Percentiles rank a stretch among this genome's conserved stretches.
Conservation (phyloP, 805 yeast species). For the Hanseniaspora occidentalis region DNA sequence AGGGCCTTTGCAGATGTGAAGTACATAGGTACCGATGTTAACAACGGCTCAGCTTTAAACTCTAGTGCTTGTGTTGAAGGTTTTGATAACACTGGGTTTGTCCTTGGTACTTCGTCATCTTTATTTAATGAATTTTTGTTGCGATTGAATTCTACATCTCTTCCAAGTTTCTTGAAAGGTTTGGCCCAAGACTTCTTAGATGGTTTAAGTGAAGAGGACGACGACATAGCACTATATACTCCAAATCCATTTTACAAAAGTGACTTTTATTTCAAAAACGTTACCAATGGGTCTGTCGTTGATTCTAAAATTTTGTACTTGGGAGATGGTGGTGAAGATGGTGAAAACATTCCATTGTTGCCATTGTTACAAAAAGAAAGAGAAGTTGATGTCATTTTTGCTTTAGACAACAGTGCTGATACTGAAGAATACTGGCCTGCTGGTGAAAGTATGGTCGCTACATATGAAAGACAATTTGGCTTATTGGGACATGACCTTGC, state of each 20-base stretch:
- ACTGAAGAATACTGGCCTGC: slow-evolving; percentile 51
- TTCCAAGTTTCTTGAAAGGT: slow-evolving; percentile 32
- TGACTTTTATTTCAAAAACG: slow-evolving; percentile 16
- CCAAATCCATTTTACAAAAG: slow-evolving; percentile 61
- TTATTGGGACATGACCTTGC: slow-evolving; percentile 44
- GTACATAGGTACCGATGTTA: slow-evolving; percentile 56
- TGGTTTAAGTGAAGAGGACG: slow-evolving; percentile 34
- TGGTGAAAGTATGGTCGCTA: slow-evolving; percentile 44
- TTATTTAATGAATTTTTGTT: slow-evolving; percentile 59
- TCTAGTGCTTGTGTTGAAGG: slow-evolving; percentile 46
- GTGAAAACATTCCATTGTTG: slow-evolving; percentile 48
- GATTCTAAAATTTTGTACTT: slow-evolving; percentile 34
- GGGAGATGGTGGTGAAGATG: slow-evolving; percentile 66
- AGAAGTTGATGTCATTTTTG: slow-evolving; percentile 49
- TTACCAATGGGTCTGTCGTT: slow-evolving; percentile 27
- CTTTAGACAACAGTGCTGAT: slow-evolving; percentile 58
- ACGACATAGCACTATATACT: slow-evolving; percentile 55
- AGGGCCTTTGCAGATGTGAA: slow-evolving; percentile 51
- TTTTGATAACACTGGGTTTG: slow-evolving; percentile 70
- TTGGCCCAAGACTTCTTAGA: slow-evolving; percentile 32
- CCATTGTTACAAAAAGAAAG: slow-evolving; percentile 52
- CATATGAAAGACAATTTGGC: slow-evolving; percentile 47
- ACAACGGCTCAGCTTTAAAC: slow-evolving; percentile 42
- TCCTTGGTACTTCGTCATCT: slow-evolving; percentile 74
- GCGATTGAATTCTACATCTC: slow-evolving; percentile 39